Base-by-base conservation (phyloP, 2,329 filamentous ascomycete genomes). In the Monosporascus sp. region DNA sequence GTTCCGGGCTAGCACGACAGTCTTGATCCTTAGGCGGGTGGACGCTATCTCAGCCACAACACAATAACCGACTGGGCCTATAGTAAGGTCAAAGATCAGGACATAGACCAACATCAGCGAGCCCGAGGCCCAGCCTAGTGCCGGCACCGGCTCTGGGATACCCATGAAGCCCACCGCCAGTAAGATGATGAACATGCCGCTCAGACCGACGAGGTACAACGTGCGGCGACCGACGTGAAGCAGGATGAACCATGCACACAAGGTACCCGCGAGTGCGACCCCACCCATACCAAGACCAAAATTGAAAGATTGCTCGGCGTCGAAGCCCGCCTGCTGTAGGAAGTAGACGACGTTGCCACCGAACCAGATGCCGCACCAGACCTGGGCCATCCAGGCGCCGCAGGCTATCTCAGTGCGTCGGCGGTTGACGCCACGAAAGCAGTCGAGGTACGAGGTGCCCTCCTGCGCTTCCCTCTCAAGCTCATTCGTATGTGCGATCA, bases 41-140 rank as follows among this genome's bases (percentile, higher is more conserved):
- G 73, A 72, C 0, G 72, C 71, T 11, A 68, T 71, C 51, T 77
- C 74, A 1, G 72, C 63, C 2, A 74, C 84, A 41, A 76, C 63
- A 9, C 68, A 63, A 56, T 72, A 77, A 20, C 68, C 65, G 18
- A 73, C 65, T 1, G 73, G 72, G 0, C 74, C 75, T 7, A 75
- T 63, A 1, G 72, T 75, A 48, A 69, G 61, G 58, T 70, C 70
- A 61, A 75, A 77, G 5, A 67, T 58, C 51, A 71, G 66, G 0
- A 67, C 69, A 55, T 65, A 74, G 47, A 73, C 60, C 6, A 76
- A 55, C 2, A 74, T 60, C 44, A 76, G 60, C 6, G 65, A 60
- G 2, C 70, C 74, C 6, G 68, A 67, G 0, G 64, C 66, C 58
- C 73, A 8, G 72, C 62, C 1, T 68, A 71, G 22, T 70, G 58